A percentile compares a stretch with the other conserved stretches of the same genome.
phyloP scores from a whole-genome alignment of 2,329 filamentous ascomycete species.

The Ophiocordyceps sinensis region DNA sequence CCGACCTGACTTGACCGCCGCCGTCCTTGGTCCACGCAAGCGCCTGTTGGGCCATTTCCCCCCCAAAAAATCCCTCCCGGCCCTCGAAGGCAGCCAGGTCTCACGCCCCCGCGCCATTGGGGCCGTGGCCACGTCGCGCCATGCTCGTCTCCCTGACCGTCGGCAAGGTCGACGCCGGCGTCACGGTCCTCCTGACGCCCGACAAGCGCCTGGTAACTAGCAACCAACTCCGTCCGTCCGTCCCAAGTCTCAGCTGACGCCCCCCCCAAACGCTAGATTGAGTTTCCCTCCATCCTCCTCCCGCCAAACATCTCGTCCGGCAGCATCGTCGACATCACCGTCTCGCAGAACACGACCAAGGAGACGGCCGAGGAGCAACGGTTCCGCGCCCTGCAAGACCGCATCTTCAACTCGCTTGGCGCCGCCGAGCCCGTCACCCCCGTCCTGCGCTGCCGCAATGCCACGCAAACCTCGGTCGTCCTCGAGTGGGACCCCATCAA shows the following conservation, averaged over 20 bases:
- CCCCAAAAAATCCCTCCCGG: not conserved
- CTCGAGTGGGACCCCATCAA: slow-evolving; percentile 96
- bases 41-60: not conserved
- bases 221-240: not conserved
- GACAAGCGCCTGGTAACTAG: slow-evolving; percentile 80
- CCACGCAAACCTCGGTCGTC: slow-evolving; percentile 94
- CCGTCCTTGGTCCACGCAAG: too few relatives aligned
- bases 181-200: slow-evolving; percentile 89
- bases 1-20: too few relatives aligned
- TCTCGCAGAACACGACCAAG: slow-evolving; percentile 69
- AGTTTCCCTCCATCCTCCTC: slow-evolving; percentile 94
- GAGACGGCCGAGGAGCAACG: slow-evolving; percentile 60
- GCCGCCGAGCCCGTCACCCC: slow-evolving; percentile 63
- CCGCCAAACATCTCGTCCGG: slow-evolving; percentile 90
- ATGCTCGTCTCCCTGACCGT: slow-evolving; percentile 98
- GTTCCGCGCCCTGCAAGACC: slow-evolving; percentile 76
- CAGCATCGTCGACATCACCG: slow-evolving; percentile 95
- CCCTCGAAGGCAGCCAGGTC: not conserved
- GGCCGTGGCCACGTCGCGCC: slow-evolving; percentile 3
- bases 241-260: slow-evolving; percentile 8
- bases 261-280: slow-evolving; percentile 49
- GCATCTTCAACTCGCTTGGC: slow-evolving; percentile 79
- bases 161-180: slow-evolving; percentile 97
- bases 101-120: not conserved
- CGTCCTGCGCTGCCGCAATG: slow-evolving; percentile 81